Conservation (phyloP, 371 early-diverging fungal genomes). For the Apophysomyces variabilis region DNA sequence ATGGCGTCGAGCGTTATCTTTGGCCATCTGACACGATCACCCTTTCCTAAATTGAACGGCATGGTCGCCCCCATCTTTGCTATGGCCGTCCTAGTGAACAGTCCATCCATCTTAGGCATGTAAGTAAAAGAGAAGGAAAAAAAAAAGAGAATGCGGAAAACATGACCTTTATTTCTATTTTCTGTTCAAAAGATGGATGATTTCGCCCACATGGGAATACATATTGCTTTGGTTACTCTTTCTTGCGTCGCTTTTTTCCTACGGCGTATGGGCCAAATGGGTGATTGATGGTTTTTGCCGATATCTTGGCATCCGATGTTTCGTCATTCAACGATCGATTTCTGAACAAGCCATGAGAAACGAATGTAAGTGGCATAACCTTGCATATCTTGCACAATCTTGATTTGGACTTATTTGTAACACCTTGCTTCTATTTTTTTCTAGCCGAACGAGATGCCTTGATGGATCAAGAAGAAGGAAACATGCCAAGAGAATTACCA, state of each 20-base stretch:
- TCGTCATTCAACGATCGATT: constrained; percentile 59
- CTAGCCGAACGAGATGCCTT: constrained; percentile 17
- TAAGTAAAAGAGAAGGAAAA: background rate
- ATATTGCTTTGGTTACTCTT: constrained; percentile 67
- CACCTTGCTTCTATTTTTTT: background rate
- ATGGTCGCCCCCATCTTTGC: constrained; percentile 18
- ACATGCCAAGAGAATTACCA: background rate
- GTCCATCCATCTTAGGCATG: constrained; percentile 13
- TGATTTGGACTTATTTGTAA: background rate
- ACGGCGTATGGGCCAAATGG: constrained; percentile 78
- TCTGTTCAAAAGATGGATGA: constrained; percentile 34
- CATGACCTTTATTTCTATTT: background rate
- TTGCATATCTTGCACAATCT: too few species aligned
- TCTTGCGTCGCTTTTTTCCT: constrained; percentile 66
- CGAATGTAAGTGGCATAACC: background rate
- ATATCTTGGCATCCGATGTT: constrained; percentile 81
- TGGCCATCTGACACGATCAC: constrained; percentile 82
- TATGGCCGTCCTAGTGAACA: constrained; percentile 24
- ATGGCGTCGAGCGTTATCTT: constrained; percentile 89
- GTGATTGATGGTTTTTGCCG: constrained; percentile 88
- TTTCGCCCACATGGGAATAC: constrained; percentile 64
- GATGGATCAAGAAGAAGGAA: constrained; percentile 15
- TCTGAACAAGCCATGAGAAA: background rate
- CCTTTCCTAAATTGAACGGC: constrained; percentile 77
- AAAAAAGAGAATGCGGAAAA: background rate